Percentiles rank a stretch among this genome's conserved stretches.
phyloP scores from a whole-genome alignment of 345 rosid species.

The Moricandia moricandioides region DNA sequence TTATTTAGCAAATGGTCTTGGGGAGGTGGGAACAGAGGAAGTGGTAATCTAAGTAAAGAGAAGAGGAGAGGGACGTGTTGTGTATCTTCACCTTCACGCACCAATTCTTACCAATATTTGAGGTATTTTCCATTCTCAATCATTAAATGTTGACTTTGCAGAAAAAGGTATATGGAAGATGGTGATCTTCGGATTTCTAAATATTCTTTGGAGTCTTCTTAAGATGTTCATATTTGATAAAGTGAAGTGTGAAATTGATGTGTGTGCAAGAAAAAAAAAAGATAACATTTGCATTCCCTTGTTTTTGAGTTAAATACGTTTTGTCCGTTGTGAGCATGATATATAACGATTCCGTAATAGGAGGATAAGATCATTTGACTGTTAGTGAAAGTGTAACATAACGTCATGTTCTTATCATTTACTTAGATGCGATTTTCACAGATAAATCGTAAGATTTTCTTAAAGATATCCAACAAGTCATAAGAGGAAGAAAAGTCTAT shows the following conservation, averaged over 20 bases:
- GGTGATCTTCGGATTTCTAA: too few relatives aligned
- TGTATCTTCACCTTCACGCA: not conserved
- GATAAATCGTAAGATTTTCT: not conserved
- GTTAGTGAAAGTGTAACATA: not conserved
- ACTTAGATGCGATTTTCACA: not conserved
- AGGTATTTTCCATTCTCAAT: too few relatives aligned
- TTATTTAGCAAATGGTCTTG: not conserved
- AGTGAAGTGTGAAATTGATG: not conserved
- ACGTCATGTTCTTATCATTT: not conserved
- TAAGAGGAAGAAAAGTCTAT: slow-evolving; percentile 9
- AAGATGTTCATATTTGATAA: not conserved
- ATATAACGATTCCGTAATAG: not conserved
- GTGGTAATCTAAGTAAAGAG: slow-evolving; percentile 12
- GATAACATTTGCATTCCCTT: not conserved
- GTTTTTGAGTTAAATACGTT: not conserved
- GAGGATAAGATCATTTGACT: slow-evolving; percentile 1
- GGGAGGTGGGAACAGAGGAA: slow-evolving; percentile 58
- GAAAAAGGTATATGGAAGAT: too few relatives aligned
- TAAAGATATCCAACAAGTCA: not conserved
- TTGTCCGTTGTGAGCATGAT: not conserved
- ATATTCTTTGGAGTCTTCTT: not conserved
- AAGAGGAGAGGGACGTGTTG: slow-evolving; percentile 13
- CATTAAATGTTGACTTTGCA: too few relatives aligned
- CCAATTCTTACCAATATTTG: not conserved
- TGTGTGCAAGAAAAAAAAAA: not conserved